Conservation (phyloP, 75 land plant species). For the Azolla pinnata region DNA sequence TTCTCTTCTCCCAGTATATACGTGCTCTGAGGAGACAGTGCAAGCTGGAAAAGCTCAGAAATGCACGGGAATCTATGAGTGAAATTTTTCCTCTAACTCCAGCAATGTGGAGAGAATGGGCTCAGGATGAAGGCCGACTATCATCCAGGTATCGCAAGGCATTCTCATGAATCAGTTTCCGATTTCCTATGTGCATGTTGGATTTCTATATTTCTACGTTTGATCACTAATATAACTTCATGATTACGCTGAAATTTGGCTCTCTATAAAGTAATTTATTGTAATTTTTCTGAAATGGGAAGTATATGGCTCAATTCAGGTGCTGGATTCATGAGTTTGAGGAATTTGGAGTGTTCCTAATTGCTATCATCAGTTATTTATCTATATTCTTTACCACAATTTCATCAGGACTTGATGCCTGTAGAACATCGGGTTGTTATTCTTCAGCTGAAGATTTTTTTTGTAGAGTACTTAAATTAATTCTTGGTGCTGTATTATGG, state of each 20-base stretch:
- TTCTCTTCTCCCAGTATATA: conserved; percentile 53
- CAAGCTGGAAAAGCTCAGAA: conserved; percentile 61
- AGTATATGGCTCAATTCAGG: no score
- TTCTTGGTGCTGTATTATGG: no score
- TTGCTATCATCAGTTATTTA: no score
- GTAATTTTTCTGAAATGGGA: neutral
- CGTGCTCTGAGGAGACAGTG: conserved; percentile 52
- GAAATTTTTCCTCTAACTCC: conserved; percentile 67
- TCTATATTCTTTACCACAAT: no score
- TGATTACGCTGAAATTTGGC: neutral
- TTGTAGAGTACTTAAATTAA: no score
- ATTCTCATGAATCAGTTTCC: neutral
- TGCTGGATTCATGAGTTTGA: no score
- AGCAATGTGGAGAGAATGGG: conserved; percentile 90
- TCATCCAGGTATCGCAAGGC: conserved; percentile 35
- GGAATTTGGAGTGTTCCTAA: no score
- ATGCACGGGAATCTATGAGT: conserved; percentile 87
- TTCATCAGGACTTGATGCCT: no score
- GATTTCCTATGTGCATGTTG: neutral
- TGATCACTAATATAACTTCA: neutral
- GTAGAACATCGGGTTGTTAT: no score
- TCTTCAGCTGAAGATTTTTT: no score
- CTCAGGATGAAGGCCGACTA: conserved; percentile 68
- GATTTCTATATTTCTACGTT: neutral
- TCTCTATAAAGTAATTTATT: neutral